phyloP scores from a whole-genome alignment of 2,329 filamentous ascomycete species.

The Xylaria sp. region DNA sequence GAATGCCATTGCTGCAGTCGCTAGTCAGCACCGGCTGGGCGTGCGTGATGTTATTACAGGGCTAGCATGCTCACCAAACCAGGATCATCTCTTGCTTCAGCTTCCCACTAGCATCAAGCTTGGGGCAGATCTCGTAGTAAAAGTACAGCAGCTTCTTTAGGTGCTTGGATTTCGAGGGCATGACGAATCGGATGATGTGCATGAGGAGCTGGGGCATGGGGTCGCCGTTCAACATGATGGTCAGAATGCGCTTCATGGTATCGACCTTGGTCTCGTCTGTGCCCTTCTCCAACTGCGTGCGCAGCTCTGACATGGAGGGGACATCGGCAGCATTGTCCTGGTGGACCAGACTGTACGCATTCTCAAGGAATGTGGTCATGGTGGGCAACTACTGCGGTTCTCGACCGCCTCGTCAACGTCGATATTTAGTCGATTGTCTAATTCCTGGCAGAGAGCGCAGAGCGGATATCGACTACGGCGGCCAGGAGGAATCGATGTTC shows the following conservation, averaged over 20 bases:
- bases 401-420: conserved; percentile 43
- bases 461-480: conserved; percentile 14
- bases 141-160: conserved; percentile 99
- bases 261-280: conserved; percentile 93
- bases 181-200: conserved; percentile 99
- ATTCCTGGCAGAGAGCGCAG: conserved; percentile 7
- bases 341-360: conserved; percentile 95
- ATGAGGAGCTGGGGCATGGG: conserved; percentile 95
- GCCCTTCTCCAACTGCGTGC: conserved; percentile 92
- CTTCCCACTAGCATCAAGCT: conserved; percentile 91
- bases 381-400: conserved; percentile 51
- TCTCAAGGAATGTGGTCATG: conserved; percentile 96
- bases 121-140: conserved; percentile 99
- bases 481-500: conserved; percentile 13
- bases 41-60: neutral
- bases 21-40: conserved; percentile 27
- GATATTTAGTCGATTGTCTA: conserved; percentile 24
- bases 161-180: conserved; percentile 96
- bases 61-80: conserved; percentile 76
- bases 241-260: conserved; percentile 95
- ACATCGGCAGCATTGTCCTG: conserved; percentile 97
- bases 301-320: conserved; percentile 88
- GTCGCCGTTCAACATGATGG: conserved; percentile 97
- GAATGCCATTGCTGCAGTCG: conserved; percentile 84
- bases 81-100: conserved; percentile 99